Percentiles rank a stretch among this genome's conserved stretches.
These are phyloP conservation scores for Trichoderma virens DNA, from an alignment of 495 filamentous ascomycete genomes.

Conservation along the genomic window DNA sequence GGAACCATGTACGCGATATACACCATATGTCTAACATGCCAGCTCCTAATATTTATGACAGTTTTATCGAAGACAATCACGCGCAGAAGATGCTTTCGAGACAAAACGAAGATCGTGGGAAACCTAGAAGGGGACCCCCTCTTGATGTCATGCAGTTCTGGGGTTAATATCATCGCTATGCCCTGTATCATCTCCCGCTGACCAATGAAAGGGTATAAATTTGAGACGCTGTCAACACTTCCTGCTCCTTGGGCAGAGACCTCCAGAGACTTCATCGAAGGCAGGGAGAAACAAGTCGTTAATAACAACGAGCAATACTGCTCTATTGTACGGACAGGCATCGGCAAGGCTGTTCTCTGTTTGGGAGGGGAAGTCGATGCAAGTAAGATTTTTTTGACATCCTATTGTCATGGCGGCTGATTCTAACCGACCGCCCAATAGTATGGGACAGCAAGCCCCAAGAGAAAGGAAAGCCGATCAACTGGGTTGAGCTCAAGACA, in stretches of 20 bases:
- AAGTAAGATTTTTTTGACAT: slow-evolving; percentile 42
- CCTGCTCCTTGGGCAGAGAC: slow-evolving; percentile 63
- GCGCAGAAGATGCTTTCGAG: slow-evolving; percentile 52
- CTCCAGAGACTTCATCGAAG: slow-evolving; percentile 67
- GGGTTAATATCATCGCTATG: slow-evolving; percentile 34
- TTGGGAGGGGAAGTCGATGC: slow-evolving; percentile 96
- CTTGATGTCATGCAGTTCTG: slow-evolving; percentile 48
- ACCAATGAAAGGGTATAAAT: slow-evolving; percentile 73
- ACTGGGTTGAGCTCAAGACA: slow-evolving; percentile 96
- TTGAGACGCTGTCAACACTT: slow-evolving; percentile 77
- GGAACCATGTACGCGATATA: slow-evolving; percentile 62
- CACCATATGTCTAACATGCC: too few relatives aligned
- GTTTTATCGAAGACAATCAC: slow-evolving; percentile 92
- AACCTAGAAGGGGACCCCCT: slow-evolving; percentile 49
- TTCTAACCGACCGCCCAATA: slow-evolving; percentile 18
- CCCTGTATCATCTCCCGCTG: slow-evolving; percentile 6
- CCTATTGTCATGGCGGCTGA: background rate
- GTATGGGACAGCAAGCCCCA: slow-evolving; percentile 78
- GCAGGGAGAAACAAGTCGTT: slow-evolving; percentile 58
- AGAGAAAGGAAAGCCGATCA: slow-evolving; percentile 55
- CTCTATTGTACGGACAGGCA: slow-evolving; percentile 79
- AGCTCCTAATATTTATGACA: slow-evolving; percentile 24
- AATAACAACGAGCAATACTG: slow-evolving; percentile 91
- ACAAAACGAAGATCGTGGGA: slow-evolving; percentile 50
- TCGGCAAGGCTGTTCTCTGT: slow-evolving; percentile 62